Conservation (phyloP, 495 filamentous ascomycete genomes). For the Tuber umbilicatum region DNA sequence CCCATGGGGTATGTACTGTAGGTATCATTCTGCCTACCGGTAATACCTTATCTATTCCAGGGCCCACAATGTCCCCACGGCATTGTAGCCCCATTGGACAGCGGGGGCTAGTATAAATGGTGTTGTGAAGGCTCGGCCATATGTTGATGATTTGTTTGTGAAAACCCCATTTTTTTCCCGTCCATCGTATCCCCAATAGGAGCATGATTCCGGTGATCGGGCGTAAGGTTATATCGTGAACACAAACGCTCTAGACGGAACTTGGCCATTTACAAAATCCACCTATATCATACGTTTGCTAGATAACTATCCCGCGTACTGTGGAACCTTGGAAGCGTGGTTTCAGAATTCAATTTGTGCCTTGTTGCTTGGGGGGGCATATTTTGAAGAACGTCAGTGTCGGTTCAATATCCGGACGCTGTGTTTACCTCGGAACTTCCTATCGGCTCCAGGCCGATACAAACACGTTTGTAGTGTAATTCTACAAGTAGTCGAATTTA, state of each 20-base stretch:
- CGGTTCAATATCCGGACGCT: too few species aligned
- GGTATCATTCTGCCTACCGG: neutral
- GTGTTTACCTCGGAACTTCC: neutral
- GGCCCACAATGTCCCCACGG: neutral
- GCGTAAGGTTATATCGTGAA: neutral
- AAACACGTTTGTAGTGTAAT: neutral
- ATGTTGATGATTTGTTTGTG: neutral
- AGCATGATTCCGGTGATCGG: neutral
- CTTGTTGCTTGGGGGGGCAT: neutral
- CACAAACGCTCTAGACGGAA: neutral
- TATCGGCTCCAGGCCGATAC: too few species aligned
- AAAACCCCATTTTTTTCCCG: neutral
- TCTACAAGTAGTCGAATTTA: neutral
- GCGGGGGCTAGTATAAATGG: neutral
- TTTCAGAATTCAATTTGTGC: neutral
- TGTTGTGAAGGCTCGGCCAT: neutral
- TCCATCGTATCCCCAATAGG: neutral
- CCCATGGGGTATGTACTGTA: neutral
- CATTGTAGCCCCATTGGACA: neutral
- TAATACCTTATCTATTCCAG: neutral
- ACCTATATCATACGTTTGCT: neutral
- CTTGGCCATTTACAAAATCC: neutral
- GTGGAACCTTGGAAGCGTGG: neutral
- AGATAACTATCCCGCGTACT: neutral
- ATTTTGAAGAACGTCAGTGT: neutral